These are phyloP conservation scores for Purpureocillium lavendulum DNA, from an alignment of 2,329 filamentous ascomycete genomes.

Conservation along the genomic window DNA sequence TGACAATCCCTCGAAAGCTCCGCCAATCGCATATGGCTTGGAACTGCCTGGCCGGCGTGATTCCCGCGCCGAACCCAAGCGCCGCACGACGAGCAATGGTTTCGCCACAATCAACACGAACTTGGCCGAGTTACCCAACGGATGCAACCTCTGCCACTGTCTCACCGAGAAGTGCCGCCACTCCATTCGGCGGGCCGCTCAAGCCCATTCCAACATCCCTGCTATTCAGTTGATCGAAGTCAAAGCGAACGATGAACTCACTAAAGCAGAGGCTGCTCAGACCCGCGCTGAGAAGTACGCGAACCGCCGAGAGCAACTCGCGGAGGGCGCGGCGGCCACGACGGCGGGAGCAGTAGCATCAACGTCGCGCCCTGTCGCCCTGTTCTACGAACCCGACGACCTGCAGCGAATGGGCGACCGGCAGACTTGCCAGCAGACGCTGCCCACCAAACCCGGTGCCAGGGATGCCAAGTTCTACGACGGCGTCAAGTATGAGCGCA, in stretches of 20 bases:
- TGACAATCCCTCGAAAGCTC: constrained; percentile 32
- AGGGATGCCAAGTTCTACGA: constrained; percentile 50
- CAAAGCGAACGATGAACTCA: constrained; percentile 43
- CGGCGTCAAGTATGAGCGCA: constrained; percentile 55
- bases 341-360: constrained; percentile 19
- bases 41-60: constrained; percentile 36
- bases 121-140: constrained; percentile 8
- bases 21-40: constrained; percentile 41
- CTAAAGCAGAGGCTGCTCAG: constrained; percentile 41
- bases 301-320: constrained; percentile 29
- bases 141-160: constrained; percentile 18
- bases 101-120: constrained; percentile 25
- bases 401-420: constrained; percentile 45
- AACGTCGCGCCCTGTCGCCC: constrained; percentile 8
- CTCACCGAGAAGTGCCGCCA: constrained; percentile 11
- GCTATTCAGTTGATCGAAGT: constrained; percentile 38
- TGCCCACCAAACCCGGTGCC: constrained; percentile 30
- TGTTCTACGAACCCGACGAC: constrained; percentile 39
- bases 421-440: constrained; percentile 45
- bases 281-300: constrained; percentile 41
- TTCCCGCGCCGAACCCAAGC: constrained; percentile 33
- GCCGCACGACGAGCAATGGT: no score
- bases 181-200: constrained; percentile 13
- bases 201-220: no score
- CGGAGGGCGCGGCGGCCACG: constrained; percentile 19